Percentiles rank a stretch among this genome's conserved stretches.
These are phyloP conservation scores for Pharus latifolius DNA, from an alignment of 176 grass and related monocot species.

Conservation along the genomic window DNA sequence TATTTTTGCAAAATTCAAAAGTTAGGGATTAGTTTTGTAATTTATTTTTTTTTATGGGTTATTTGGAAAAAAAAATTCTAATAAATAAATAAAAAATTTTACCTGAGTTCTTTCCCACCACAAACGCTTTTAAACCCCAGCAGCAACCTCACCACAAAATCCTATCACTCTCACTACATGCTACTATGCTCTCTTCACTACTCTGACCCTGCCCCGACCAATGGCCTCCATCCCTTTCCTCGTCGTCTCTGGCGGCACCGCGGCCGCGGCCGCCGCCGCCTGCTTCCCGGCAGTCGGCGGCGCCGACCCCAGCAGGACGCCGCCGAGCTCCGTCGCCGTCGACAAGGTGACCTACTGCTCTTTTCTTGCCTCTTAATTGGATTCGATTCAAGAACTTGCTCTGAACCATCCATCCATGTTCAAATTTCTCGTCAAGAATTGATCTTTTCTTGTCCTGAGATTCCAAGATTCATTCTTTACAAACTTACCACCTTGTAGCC, in stretches of 20 bases:
- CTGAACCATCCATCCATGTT: not conserved
- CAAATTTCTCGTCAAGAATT: not conserved
- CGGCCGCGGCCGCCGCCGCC: not conserved
- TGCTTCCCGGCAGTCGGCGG: not conserved
- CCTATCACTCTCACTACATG: not conserved
- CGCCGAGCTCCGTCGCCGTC: slow-evolving; percentile 7
- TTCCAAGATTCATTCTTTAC: too few species aligned
- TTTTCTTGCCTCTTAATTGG: too few species aligned
- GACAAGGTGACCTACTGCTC: slow-evolving; percentile 7
- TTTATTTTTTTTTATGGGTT: too few species aligned
- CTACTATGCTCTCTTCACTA: slow-evolving; percentile 5
- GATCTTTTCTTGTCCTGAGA: not conserved
- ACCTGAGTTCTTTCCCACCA: not conserved
- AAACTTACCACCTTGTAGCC: too few species aligned
- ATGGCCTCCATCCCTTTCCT: slow-evolving; percentile 33
- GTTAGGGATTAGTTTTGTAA: too few species aligned
- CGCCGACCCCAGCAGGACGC: not conserved
- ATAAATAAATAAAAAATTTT: too few species aligned
- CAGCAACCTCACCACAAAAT: not conserved
- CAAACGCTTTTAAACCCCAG: too few species aligned
- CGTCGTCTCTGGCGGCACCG: slow-evolving; percentile 9
- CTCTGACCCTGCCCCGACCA: not conserved
- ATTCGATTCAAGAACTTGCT: not conserved
- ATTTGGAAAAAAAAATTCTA: too few species aligned
- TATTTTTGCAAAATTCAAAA: too few species aligned